phyloP scores from a whole-genome alignment of 2,329 filamentous ascomycete genomes.

The Alternaria incomplexa region DNA sequence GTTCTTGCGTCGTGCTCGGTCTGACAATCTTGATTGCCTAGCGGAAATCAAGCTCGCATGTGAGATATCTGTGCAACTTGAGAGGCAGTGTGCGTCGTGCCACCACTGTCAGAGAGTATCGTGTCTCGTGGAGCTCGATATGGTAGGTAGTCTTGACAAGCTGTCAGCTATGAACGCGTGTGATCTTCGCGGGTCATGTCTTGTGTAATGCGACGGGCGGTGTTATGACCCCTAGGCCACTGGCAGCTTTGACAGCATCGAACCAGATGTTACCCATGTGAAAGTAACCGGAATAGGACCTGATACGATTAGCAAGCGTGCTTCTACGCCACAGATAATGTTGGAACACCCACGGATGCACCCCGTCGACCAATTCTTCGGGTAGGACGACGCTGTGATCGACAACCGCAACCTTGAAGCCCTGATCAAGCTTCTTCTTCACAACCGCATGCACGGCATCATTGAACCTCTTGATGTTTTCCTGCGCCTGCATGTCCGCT shows the following conservation, averaged over 20 bases:
- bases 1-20: background rate
- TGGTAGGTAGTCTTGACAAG: background rate
- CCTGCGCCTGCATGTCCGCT: slow-evolving; percentile 14
- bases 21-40: background rate
- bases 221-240: slow-evolving; percentile 10
- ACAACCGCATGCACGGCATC: slow-evolving; percentile 29
- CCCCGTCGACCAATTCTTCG: slow-evolving; percentile 29
- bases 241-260: slow-evolving; percentile 11
- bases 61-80: background rate
- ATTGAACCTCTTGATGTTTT: slow-evolving; percentile 31
- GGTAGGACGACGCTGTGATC: slow-evolving; percentile 27
- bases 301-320: slow-evolving; percentile 7
- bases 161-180: background rate
- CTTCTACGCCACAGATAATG: background rate
- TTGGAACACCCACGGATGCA: slow-evolving; percentile 34
- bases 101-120: background rate
- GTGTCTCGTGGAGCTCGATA: background rate
- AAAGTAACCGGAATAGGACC: slow-evolving; percentile 33
- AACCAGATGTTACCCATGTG: slow-evolving; percentile 41
- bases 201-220: slow-evolving; percentile 4
- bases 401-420: slow-evolving; percentile 34
- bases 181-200: background rate
- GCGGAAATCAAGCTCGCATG: no score
- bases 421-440: slow-evolving; percentile 17
- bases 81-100: background rate